Evolutionary conservation across 2,329 filamentous ascomycete genomes (phyloP), one percentile per base, ranked within the genome.

Genomic region (Nothopassalora personata): DNA sequence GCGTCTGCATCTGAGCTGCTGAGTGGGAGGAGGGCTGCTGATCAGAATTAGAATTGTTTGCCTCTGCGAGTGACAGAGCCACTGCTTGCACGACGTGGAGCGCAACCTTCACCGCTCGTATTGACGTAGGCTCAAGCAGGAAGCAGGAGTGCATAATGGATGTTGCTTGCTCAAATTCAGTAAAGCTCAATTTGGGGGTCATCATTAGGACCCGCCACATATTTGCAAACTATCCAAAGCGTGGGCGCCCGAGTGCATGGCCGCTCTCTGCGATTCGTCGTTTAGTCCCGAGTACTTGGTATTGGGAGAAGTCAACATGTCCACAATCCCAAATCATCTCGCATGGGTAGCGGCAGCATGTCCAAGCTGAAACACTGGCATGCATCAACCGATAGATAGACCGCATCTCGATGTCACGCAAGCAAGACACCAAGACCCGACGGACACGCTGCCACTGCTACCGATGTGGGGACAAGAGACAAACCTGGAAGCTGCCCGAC

Each of bases 1-100:
- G 23, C 39, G 46, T 46, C 52, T 50, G 27, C 49, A 57, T 59
- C 54, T 58, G 56, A 48, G 54, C 31, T 31, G 50, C 50, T 2
- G 27, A n/a, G 39, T 43, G 13, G 5, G 39, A 43, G 8, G 15
- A 15, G 34, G 15, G 39, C 39, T 8, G 39, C 13, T 18, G 39
- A 18, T 18, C 39, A 43, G 39, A 43, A 18, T 43, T 1, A 18
- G 39, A 43, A 43, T 43, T 43, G 39, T 43, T 43, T 18, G 39
- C 39, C 39, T 43, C 39, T 23, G 39, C 18, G 39, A 43, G 39
- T 43, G 39, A 43, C 23, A 18, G 13, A 33, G 53, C 43, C 43
- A 43, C 45, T 27, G 53, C 36, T 48, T 33, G 45, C 53, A 48
- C 53, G 53, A 47, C 53, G 50, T 36, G 8, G 31, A 33, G 50